phyloP scores from a whole-genome alignment of 2,329 filamentous ascomycete genomes.

The Hymenoscyphus scutula region DNA sequence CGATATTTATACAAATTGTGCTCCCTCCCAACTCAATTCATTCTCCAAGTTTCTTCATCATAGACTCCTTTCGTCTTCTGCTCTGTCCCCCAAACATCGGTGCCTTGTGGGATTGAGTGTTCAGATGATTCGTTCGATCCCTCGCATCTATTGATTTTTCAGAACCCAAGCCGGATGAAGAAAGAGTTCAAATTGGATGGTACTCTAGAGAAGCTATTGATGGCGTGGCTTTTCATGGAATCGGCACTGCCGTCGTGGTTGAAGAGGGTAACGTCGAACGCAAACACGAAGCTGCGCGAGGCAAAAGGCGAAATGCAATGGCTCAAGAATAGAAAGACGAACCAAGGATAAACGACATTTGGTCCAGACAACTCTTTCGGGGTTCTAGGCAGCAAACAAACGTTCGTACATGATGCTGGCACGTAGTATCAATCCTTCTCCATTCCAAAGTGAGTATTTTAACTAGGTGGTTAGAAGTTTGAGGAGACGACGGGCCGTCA shows the following conservation, averaged over 20 bases:
- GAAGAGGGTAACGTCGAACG: background rate
- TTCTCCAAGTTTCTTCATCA: background rate
- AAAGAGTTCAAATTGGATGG: background rate
- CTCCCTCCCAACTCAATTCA: background rate
- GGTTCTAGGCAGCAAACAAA: background rate
- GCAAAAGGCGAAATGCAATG: background rate
- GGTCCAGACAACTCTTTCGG: background rate
- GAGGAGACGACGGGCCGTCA: background rate
- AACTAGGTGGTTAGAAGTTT: background rate
- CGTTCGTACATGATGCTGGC: background rate
- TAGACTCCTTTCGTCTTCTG: background rate
- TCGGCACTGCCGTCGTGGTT: background rate
- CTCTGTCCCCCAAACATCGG: background rate
- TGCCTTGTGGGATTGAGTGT: background rate
- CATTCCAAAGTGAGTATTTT: background rate
- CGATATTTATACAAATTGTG: slow-evolving; percentile 9
- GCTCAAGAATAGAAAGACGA: background rate
- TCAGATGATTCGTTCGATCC: background rate
- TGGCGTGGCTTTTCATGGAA: background rate
- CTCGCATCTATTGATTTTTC: background rate
- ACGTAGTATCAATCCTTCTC: background rate
- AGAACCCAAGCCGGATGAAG: background rate
- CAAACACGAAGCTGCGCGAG: background rate
- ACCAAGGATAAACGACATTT: background rate
- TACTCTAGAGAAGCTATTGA: background rate